Base-by-base conservation (phyloP, 352 stramenopile species). In the Globisporangium yorkense region DNA sequence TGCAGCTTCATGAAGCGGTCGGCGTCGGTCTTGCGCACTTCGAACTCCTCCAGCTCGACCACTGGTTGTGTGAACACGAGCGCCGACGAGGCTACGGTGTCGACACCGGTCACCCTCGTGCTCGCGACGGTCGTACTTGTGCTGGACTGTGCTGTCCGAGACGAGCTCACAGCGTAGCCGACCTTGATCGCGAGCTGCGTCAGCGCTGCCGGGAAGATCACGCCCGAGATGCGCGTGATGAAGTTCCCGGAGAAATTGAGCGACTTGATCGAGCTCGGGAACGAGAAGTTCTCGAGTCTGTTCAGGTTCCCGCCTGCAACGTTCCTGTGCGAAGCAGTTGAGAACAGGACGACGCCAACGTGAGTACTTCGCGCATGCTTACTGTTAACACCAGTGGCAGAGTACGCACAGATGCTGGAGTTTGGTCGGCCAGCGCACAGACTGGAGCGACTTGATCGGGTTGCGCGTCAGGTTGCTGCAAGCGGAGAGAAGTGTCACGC, bases 221-320 rank as follows among this genome's bases (percentile, higher is more conserved):
- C 64, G 2, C 69, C 71, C 12, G 58, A 51, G 27, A 80, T 66
- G 39, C 44, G 55, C 18, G 56, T 62, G 66, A 80, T 74, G 12
- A 69, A 61, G 44, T 80, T 80, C 29, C 21, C 63, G 1, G 65
- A 68, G 2, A 80, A 56, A 29, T 71, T 80, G 56, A 80, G 71
- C 29, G 63, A 68, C 21, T 39, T 40, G 7, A 75, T 27, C 8
- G 58, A 52, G 31, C 64, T 61, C 10, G 71, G 66, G 15, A 80
- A 70, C 2, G 71, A 71, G 27, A 80, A 62, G 20, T 73, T 77
- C 46, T 52, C 24, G 75, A 55, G 16, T n/a, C 59, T 20, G 40
- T n/a, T 29, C 71, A 63, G 33, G 64, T 50, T 50, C 56, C 35
- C 12, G n/a, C 56, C 56, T 21, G 45, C 54, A 21, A 60, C 9